These are phyloP conservation scores for Cercospora sp. DNA, from an alignment of 2,329 filamentous ascomycete species.

Conservation along the genomic window DNA sequence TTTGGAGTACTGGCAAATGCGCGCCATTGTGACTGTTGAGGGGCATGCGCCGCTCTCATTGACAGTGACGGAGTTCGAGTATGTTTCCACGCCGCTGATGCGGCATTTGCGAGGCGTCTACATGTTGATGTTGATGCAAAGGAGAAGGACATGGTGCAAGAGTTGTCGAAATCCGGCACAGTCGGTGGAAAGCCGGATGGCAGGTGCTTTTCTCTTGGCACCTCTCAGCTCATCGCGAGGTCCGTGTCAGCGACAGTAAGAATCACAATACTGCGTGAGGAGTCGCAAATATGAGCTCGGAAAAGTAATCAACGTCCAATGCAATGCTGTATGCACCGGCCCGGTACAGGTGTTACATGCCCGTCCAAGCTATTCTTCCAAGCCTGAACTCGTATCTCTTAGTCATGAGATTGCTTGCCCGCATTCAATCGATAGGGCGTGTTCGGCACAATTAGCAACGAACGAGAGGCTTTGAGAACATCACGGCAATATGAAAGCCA, in stretches of 20 bases:
- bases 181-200: slow-evolving; percentile 9
- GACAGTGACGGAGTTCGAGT: not conserved
- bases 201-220: slow-evolving; percentile 13
- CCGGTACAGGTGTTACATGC: not conserved
- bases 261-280: not conserved
- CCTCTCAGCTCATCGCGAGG: not conserved
- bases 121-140: slow-evolving; percentile 12
- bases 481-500: not conserved
- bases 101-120: slow-evolving; percentile 8
- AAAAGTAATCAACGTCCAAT: not conserved
- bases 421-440: slow-evolving; percentile 7
- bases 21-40: slow-evolving; percentile 18
- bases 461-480: not conserved
- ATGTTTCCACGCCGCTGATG: not conserved
- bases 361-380: not conserved
- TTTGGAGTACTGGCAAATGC: slow-evolving; percentile 38
- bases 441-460: not conserved
- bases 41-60: not conserved
- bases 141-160: slow-evolving; percentile 12
- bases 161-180: not conserved
- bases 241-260: not conserved
- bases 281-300: not conserved
- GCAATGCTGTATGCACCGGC: not conserved
- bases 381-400: not conserved
- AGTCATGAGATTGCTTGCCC: slow-evolving; percentile 15